Conservation (phyloP, 192 early-diverging fungal genomes). For the Backusella tuberculispora region DNA sequence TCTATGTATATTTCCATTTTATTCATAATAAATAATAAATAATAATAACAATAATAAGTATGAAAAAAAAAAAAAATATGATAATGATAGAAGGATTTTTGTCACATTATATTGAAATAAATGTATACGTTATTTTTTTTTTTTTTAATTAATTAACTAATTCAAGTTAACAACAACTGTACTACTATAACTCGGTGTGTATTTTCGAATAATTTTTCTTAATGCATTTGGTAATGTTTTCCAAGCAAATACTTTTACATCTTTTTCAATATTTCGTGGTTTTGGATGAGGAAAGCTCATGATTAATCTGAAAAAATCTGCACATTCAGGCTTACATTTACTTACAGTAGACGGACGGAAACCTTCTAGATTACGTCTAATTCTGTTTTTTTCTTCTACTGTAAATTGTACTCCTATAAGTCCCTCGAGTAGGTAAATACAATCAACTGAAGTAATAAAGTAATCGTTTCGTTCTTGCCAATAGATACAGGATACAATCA, state of each 20-base stretch:
- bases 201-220: slow-evolving; percentile 81
- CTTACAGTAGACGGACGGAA: slow-evolving; percentile 79
- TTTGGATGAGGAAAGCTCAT: slow-evolving; percentile 84
- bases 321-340: slow-evolving; percentile 74
- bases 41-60: not conserved
- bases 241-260: slow-evolving; percentile 89
- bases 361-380: slow-evolving; percentile 83
- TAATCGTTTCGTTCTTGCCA: slow-evolving; percentile 76
- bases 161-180: slow-evolving; percentile 34
- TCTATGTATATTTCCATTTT: not conserved
- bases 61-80: not conserved
- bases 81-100: too few relatives aligned
- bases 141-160: slow-evolving; percentile 9
- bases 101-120: too few relatives aligned
- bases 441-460: slow-evolving; percentile 84
- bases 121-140: not conserved
- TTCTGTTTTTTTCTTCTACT: slow-evolving; percentile 86
- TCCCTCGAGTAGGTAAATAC: slow-evolving; percentile 74
- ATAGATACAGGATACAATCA: slow-evolving; percentile 82
- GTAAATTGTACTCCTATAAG: slow-evolving; percentile 77
- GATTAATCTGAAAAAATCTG: slow-evolving; percentile 81
- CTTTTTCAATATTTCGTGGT: slow-evolving; percentile 88
- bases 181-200: slow-evolving; percentile 58
- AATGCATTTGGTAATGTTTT: slow-evolving; percentile 68
- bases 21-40: not conserved